Base-by-base conservation (phyloP, 257 asterid genomes). In the Nicotiana otophora region DNA sequence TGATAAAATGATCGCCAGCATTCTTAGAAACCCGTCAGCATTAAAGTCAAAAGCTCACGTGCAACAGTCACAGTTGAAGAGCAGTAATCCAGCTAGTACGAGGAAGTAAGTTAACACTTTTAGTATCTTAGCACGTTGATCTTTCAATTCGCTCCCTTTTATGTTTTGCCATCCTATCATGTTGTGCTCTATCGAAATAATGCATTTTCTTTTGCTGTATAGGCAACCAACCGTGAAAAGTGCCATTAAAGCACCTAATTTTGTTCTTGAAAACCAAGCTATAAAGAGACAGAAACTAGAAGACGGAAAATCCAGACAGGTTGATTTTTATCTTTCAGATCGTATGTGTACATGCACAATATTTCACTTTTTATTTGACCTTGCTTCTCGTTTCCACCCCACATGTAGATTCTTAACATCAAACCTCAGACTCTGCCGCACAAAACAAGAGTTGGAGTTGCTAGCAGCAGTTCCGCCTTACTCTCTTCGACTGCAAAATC, bases 241-340 rank as follows among this genome's bases (percentile, higher is more conserved):
- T 65, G 51, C 83, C 61, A 85, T 53, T 54, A 97, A 91, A 85
- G 84, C 92, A 81, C 94, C 92, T 76, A 90, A 77, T 79, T 36
- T 91, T 61, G 90, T 90, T n/a, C 99, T 92, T 58, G 98, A 94
- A 63, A 94, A 92, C 89, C 99, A 82, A 86, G 98, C 98, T 65
- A 90, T 94, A 57, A 96, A 96, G 90, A 90, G 89, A 91, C 99
- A 96, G 84, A 96, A 93, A 82, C 91, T 96, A 80, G 99, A 92
- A 14, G 94, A 91, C 65, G 99, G 98, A 78, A 92, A 96, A 88
- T 83, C 97, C 15, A 83, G 93, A 85, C 98, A 89, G 99, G 98
- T 94, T 46, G 60, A 68, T 60, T 30, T 39, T 11, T 61, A 6
- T 61, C 20, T 34, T 61, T 30, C 11, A 62, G 8, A 80, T 68